phyloP scores from a whole-genome alignment of 2,329 filamentous ascomycete species.

The Claviceps digitariae region DNA sequence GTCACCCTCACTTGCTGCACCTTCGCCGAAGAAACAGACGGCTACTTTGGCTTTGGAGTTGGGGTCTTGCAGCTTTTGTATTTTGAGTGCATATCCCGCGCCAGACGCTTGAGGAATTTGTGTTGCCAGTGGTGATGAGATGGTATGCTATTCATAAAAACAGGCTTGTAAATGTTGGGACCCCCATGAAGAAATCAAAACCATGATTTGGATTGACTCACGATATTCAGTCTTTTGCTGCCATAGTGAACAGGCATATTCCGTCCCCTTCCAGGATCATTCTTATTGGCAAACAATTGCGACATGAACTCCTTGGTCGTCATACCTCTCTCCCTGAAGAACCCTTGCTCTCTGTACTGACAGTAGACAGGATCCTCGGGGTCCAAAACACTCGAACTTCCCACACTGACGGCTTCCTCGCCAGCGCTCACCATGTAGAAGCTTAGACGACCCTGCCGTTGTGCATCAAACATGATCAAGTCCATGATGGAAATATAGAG shows the following conservation, averaged over 20 bases:
- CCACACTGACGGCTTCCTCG: constrained; percentile 88
- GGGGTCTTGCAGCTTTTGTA: constrained; percentile 62
- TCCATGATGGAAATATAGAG: constrained; percentile 73
- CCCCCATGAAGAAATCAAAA: no score
- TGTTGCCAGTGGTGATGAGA: constrained; percentile 71
- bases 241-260: constrained; percentile 99
- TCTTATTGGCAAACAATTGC: constrained; percentile 78
- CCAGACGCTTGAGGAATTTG: constrained; percentile 82
- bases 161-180: not conserved
- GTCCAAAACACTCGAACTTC: constrained; percentile 71
- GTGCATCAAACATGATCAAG: constrained; percentile 93
- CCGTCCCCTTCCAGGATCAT: constrained; percentile 67
- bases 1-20: constrained; percentile 79
- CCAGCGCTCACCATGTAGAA: constrained; percentile 98
- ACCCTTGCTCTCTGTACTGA: constrained; percentile 87
- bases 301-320: constrained; percentile 84
- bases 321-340: constrained; percentile 82
- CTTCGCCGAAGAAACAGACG: constrained; percentile 81
- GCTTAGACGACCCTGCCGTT: constrained; percentile 81
- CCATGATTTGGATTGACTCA: constrained; percentile 28
- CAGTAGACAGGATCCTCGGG: constrained; percentile 82
- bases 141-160: constrained; percentile 52
- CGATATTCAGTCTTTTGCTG: constrained; percentile 69
- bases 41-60: constrained; percentile 54
- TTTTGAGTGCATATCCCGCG: constrained; percentile 75